Conservation (phyloP, 345 rosid genomes). For the Chamaenerion angustifolium region DNA sequence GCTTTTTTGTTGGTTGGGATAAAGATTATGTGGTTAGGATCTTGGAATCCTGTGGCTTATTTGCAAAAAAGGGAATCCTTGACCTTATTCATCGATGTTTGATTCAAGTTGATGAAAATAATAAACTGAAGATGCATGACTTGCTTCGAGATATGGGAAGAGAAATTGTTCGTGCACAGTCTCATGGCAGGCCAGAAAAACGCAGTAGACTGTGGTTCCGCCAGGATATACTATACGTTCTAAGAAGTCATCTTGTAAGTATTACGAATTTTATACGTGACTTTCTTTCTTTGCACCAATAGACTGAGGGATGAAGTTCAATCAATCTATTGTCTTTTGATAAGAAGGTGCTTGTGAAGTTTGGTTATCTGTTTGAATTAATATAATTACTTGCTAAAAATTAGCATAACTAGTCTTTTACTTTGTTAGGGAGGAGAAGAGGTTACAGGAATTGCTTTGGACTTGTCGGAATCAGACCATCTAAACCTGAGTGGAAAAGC, state of each 20-base stretch:
- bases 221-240: constrained; percentile 1
- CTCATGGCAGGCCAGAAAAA: neutral
- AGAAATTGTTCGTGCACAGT: neutral
- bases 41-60: neutral
- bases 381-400: too few species aligned
- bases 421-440: constrained; percentile 1
- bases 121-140: constrained; percentile 2
- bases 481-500: neutral
- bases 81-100: constrained; percentile 4
- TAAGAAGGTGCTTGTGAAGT: neutral
- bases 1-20: constrained; percentile 4
- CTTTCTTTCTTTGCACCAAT: too few species aligned
- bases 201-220: neutral
- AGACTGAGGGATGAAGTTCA: too few species aligned
- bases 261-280: too few species aligned
- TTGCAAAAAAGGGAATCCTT: neutral
- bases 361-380: neutral
- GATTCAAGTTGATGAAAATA: neutral
- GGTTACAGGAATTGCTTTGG: constrained; percentile 2
- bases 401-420: neutral
- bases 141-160: constrained; percentile 2
- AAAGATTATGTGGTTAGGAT: neutral
- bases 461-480: neutral
- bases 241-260: neutral
- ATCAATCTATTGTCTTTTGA: neutral